Evolutionary conservation across 2,329 filamentous ascomycete species (phyloP).

Genomic region (Pestalotiopsis sp.): DNA sequence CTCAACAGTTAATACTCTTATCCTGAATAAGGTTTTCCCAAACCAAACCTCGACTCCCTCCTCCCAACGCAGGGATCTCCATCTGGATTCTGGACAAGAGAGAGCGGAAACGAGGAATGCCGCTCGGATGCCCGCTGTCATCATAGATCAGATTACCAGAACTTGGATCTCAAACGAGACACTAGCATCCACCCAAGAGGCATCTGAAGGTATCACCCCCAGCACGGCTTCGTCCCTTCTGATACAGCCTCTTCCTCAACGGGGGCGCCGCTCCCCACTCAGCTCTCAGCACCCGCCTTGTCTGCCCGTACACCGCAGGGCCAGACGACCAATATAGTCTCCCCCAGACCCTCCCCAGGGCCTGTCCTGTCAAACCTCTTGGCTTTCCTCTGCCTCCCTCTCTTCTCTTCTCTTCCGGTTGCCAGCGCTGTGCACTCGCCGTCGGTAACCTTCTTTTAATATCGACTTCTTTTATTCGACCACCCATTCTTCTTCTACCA

Average conservation of each 20-base stretch:
- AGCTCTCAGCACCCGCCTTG: conserved; percentile 19
- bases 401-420: conserved; percentile 29
- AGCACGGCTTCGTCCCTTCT: conserved; percentile 37
- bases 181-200: conserved; percentile 40
- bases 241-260: conserved; percentile 44
- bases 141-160: conserved; percentile 54
- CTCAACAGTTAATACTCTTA: conserved; percentile 15
- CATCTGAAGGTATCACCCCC: conserved; percentile 41
- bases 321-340: conserved; percentile 40
- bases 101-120: conserved; percentile 37
- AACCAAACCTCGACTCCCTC: neutral
- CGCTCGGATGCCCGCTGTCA: conserved; percentile 58
- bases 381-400: conserved; percentile 32
- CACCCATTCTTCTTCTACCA: conserved; percentile 20
- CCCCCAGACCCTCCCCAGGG: conserved; percentile 24
- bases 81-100: conserved; percentile 14
- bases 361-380: conserved; percentile 23
- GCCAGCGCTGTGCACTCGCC: conserved; percentile 54
- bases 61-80: conserved; percentile 16
- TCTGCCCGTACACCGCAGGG: conserved; percentile 32
- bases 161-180: conserved; percentile 52
- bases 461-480: conserved; percentile 41
- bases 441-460: conserved; percentile 57
- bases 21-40: conserved; percentile 15
- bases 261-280: conserved; percentile 35